Evolutionary conservation across 1,139 yeast species (phyloP).

Genomic region (Geotrichum restrictum): DNA sequence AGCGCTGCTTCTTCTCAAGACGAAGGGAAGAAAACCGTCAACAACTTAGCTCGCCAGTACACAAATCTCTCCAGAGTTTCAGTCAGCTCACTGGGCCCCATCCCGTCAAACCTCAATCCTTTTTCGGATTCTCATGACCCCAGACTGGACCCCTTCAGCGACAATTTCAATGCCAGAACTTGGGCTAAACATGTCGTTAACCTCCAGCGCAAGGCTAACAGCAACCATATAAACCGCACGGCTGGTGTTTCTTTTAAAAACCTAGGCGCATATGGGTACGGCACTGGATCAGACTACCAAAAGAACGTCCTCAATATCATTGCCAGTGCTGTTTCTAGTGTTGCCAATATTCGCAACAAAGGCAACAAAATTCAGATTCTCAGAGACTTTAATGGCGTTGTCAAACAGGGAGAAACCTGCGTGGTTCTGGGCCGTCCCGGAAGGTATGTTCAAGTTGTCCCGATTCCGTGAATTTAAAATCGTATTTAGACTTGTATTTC

Average conservation of each 20-base stretch:
- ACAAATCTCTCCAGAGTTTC: constrained; percentile 13
- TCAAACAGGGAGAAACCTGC: constrained; percentile 67
- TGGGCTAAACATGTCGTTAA: constrained; percentile 73
- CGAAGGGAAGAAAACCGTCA: not conserved
- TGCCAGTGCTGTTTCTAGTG: constrained; percentile 29
- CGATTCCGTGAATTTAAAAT: not conserved
- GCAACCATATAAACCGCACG: constrained; percentile 51
- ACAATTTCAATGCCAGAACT: constrained; percentile 55
- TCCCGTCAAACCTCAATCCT: constrained; percentile 18
- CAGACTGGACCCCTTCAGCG: constrained; percentile 51
- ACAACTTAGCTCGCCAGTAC: constrained; percentile 10
- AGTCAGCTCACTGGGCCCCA: constrained; percentile 8
- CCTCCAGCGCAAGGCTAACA: constrained; percentile 55
- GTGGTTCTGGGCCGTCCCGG: constrained; percentile 83
- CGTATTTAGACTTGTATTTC: not conserved
- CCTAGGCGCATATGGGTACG: constrained; percentile 68
- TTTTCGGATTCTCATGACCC: constrained; percentile 14
- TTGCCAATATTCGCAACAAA: constrained; percentile 26
- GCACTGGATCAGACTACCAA: constrained; percentile 77
- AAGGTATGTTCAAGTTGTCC: constrained; percentile 18
- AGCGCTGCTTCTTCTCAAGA: not conserved
- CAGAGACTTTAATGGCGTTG: constrained; percentile 63
- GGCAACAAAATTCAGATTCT: constrained; percentile 51
- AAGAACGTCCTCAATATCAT: constrained; percentile 58
- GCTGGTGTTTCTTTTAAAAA: constrained; percentile 64